phyloP scores from a whole-genome alignment of 805 yeast species.

The Wickerhamiella brachini region DNA sequence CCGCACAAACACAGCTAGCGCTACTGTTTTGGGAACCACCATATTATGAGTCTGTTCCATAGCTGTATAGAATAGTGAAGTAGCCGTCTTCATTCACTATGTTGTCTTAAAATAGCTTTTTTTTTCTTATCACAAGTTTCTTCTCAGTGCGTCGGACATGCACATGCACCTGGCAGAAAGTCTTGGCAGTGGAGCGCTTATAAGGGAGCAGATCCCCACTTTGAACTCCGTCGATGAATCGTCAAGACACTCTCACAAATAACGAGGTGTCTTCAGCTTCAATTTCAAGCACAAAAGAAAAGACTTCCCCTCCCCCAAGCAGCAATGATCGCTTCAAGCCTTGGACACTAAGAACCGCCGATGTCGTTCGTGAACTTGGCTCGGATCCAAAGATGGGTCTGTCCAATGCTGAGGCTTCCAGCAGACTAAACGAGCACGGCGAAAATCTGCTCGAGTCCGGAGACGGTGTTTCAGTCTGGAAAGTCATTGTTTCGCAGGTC shows the following conservation, averaged over 20 bases:
- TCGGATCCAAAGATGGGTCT: slow-evolving; percentile 40
- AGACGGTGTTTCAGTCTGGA: slow-evolving; percentile 36
- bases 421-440: slow-evolving; percentile 32
- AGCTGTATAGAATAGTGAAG: neutral
- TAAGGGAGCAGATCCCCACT: neutral
- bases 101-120: neutral
- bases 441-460: slow-evolving; percentile 49
- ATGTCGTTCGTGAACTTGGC: slow-evolving; percentile 27
- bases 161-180: neutral
- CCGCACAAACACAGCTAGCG: no score
- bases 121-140: neutral
- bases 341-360: slow-evolving; percentile 22
- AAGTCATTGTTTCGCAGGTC: slow-evolving; percentile 49
- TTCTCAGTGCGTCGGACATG: neutral
- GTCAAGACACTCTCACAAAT: neutral
- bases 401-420: slow-evolving; percentile 23
- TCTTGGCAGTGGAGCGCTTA: neutral
- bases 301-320: neutral
- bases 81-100: no score
- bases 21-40: no score
- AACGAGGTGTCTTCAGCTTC: neutral
- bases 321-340: neutral
- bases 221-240: neutral
- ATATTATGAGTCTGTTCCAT: no score
- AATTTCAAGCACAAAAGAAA: neutral